Percentiles rank a stretch among this genome's conserved stretches.
Evolutionary conservation across 176 grass and related monocot species (phyloP).

Genomic region (Musa schizocarpa): DNA sequence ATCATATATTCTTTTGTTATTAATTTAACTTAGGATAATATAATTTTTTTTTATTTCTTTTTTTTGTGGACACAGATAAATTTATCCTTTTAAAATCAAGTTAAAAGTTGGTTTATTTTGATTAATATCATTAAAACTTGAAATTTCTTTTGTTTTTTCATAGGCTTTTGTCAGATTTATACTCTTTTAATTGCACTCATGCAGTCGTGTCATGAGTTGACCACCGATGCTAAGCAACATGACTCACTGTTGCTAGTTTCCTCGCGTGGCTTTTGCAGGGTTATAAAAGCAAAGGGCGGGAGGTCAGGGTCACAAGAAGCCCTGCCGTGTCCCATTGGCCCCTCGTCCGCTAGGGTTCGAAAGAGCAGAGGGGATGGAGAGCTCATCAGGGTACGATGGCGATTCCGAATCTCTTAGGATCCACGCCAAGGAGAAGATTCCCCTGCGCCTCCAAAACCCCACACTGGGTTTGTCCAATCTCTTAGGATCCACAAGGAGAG

Average conservation of each 20-base stretch:
- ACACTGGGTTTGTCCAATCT: conserved; percentile 35
- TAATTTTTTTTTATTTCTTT: too few relatives aligned
- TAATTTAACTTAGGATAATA: too few relatives aligned
- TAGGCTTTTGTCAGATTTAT: too few relatives aligned
- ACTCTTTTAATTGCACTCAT: too few relatives aligned
- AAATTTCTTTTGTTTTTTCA: too few relatives aligned
- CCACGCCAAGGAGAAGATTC: conserved; percentile 86
- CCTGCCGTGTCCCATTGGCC: background rate
- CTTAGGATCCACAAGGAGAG: too few relatives aligned
- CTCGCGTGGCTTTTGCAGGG: background rate
- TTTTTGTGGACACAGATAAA: too few relatives aligned
- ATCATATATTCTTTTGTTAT: too few relatives aligned
- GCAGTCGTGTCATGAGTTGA: too few relatives aligned
- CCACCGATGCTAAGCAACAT: background rate
- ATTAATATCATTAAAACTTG: too few relatives aligned
- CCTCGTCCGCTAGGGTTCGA: background rate
- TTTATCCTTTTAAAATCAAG: too few relatives aligned
- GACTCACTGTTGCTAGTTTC: background rate
- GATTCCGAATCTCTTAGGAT: conserved; percentile 48
- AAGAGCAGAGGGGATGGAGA: conserved; percentile 37
- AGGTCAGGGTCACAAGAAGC: background rate
- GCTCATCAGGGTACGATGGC: conserved; percentile 61
- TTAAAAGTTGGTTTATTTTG: too few relatives aligned
- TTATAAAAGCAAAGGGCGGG: background rate
- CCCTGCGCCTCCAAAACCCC: conserved; percentile 41